Conservation (phyloP, 371 early-diverging fungal genomes). For the Lichtheimia ornata region DNA sequence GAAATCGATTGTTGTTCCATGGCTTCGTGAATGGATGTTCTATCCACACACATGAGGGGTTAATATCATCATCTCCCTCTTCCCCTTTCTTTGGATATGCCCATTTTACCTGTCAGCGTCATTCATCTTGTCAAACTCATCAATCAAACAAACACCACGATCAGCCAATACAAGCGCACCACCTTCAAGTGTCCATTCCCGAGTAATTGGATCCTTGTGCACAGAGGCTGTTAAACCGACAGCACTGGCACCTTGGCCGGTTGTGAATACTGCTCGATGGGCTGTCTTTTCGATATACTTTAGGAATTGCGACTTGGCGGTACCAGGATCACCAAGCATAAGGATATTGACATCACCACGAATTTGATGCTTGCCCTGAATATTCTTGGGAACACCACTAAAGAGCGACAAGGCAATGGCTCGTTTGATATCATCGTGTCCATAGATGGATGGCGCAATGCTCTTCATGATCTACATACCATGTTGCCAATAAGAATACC, state of each 20-base stretch:
- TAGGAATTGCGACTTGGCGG: slow-evolving; percentile 99
- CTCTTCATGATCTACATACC: slow-evolving; percentile 82
- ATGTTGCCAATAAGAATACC: background rate
- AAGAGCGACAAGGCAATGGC: slow-evolving; percentile 96
- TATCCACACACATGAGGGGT: slow-evolving; percentile 6
- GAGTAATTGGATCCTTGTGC: slow-evolving; percentile 93
- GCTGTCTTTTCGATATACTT: slow-evolving; percentile 97
- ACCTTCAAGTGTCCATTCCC: slow-evolving; percentile 99
- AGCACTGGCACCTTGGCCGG: slow-evolving; percentile 99
- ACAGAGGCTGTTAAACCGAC: slow-evolving; percentile 99
- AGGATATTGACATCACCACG: slow-evolving; percentile 99
- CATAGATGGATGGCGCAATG: slow-evolving; percentile 99
- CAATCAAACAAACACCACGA: slow-evolving; percentile 93
- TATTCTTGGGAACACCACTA: slow-evolving; percentile 96
- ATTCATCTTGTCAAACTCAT: slow-evolving; percentile 95
- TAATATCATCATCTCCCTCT: slow-evolving; percentile 4
- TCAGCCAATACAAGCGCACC: slow-evolving; percentile 97
- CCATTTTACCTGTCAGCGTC: slow-evolving; percentile 71
- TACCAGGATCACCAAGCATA: slow-evolving; percentile 99
- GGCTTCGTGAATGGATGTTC: slow-evolving; percentile 93
- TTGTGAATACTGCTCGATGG: slow-evolving; percentile 97
- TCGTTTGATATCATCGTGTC: slow-evolving; percentile 97
- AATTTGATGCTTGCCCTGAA: slow-evolving; percentile 89
- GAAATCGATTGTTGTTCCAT: slow-evolving; percentile 97
- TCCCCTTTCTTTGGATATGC: too few species aligned